Percentiles rank a stretch among this genome's conserved stretches.
Evolutionary conservation across 163 green algal species (phyloP).

Genomic region (Scenedesmus sp.): DNA sequence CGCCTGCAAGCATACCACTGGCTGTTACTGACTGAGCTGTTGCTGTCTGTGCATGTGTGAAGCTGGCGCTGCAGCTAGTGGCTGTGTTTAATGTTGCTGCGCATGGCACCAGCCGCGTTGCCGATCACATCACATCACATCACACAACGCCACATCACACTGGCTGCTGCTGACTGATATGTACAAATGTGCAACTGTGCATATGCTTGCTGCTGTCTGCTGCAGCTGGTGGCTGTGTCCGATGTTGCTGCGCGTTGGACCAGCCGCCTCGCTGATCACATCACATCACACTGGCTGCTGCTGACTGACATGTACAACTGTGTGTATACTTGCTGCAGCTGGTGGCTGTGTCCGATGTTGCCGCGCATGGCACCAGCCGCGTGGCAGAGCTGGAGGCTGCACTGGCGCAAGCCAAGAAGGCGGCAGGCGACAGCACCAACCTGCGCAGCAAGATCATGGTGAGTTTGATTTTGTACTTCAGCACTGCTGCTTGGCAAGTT

Average conservation of each 20-base stretch:
- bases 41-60: no score
- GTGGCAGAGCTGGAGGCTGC: background rate
- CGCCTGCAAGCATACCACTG: no score
- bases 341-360: constrained; percentile 3
- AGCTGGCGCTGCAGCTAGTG: background rate
- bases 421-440: background rate
- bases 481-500: no score
- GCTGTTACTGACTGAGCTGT: no score
- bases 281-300: background rate
- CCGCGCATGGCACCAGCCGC: background rate
- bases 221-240: constrained; percentile 1
- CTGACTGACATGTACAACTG: background rate
- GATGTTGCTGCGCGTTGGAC: background rate
- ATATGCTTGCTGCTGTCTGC: background rate
- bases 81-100: background rate
- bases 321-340: background rate
- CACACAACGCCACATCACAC: no score
- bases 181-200: background rate
- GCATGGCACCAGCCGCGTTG: background rate
- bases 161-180: background rate
- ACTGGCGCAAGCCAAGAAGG: background rate
- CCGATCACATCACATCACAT: no score
- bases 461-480: background rate
- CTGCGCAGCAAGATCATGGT: constrained; percentile 11
- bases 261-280: background rate